phyloP scores from a whole-genome alignment of 352 stramenopile species.

The Globisporangium cylindrosporum region DNA sequence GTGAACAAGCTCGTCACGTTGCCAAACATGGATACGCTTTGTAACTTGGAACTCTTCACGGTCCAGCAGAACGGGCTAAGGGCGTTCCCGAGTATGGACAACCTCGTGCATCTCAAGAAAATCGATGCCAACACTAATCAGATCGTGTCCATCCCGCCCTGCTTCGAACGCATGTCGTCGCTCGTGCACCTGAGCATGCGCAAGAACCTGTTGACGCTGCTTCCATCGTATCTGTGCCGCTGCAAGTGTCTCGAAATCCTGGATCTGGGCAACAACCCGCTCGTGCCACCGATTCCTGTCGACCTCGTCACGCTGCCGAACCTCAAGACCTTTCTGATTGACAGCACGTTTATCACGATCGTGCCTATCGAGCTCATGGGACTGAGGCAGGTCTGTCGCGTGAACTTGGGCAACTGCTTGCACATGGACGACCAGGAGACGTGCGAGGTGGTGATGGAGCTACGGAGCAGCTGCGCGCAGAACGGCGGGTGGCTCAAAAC shows the following conservation, averaged over 20 bases:
- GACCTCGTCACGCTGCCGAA: constrained; percentile 41
- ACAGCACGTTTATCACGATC: constrained; percentile 40
- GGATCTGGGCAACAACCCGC: constrained; percentile 64
- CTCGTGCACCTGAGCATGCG: constrained; percentile 67
- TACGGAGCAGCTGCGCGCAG: constrained; percentile 41
- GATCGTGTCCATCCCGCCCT: constrained; percentile 44
- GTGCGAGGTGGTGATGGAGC: constrained; percentile 54
- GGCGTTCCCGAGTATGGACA: constrained; percentile 59
- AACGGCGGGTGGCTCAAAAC: constrained; percentile 70
- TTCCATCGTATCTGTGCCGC: constrained; percentile 41
- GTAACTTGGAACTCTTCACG: constrained; percentile 60
- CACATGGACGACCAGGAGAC: constrained; percentile 69
- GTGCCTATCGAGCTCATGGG: constrained; percentile 67
- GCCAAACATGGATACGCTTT: constrained; percentile 43
- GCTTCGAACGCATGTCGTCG: constrained; percentile 50
- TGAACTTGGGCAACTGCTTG: constrained; percentile 51
- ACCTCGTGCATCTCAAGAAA: constrained; percentile 60
- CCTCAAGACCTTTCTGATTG: constrained; percentile 68
- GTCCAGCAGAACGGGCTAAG: constrained; percentile 61
- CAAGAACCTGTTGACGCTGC: constrained; percentile 49
- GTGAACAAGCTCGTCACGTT: constrained; percentile 48
- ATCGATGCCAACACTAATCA: constrained; percentile 78
- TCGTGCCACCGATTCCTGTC: constrained; percentile 37
- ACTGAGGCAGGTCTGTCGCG: constrained; percentile 45
- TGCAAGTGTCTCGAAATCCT: constrained; percentile 66